Conservation (phyloP, 129 eudicot species). For the Artemisia annua region DNA sequence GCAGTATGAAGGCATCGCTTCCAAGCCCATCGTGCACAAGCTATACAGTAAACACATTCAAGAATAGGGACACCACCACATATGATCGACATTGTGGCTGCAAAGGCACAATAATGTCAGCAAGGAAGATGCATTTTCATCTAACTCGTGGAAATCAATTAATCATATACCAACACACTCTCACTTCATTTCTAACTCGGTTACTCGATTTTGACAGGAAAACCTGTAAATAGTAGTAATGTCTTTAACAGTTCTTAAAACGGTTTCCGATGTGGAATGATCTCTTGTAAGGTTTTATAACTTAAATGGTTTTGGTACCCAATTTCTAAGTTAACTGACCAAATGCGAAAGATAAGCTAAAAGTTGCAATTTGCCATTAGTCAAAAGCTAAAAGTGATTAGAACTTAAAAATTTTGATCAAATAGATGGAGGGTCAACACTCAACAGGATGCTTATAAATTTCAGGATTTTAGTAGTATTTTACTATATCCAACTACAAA, state of each 20-base stretch:
- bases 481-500: not conserved
- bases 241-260: no score
- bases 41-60: conserved; percentile 77
- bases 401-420: not conserved
- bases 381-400: not conserved
- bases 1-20: conserved; percentile 72
- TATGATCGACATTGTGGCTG: conserved; percentile 57
- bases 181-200: not conserved
- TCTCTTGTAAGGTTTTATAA: not conserved
- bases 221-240: no score
- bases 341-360: not conserved
- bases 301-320: not conserved
- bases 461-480: not conserved
- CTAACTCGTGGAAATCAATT: not conserved
- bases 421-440: not conserved
- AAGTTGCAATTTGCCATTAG: not conserved
- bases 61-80: conserved; percentile 82
- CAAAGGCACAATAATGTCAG: conserved; percentile 10
- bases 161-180: not conserved
- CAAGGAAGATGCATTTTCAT: conserved; percentile 13
- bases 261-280: no score
- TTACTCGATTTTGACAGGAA: not conserved
- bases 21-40: conserved; percentile 87
- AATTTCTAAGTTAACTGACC: not conserved
- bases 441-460: not conserved